These are phyloP conservation scores for Calonectria fujianensis DNA, from an alignment of 2,329 filamentous ascomycete species.

Conservation along the genomic window DNA sequence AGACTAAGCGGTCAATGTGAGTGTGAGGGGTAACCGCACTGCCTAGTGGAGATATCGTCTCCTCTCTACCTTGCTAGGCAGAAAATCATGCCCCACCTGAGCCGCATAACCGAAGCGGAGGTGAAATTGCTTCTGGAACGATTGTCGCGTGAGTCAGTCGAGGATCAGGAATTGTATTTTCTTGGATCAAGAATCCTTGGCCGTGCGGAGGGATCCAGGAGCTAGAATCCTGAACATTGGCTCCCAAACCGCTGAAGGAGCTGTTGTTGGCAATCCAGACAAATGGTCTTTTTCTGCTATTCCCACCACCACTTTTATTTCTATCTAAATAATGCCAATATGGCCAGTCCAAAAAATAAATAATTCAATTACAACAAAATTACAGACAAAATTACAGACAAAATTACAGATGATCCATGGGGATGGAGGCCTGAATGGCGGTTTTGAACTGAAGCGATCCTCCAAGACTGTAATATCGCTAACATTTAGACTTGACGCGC, in stretches of 20 bases:
- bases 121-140: not conserved
- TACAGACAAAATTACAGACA: no score
- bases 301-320: not conserved
- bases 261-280: not conserved
- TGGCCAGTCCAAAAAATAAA: no score
- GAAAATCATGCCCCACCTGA: not conserved
- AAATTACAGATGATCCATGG: not conserved
- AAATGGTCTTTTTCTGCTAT: not conserved
- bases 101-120: not conserved
- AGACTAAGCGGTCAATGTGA: not conserved
- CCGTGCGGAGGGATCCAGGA: not conserved
- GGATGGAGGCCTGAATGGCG: not conserved
- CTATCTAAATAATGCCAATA: no score
- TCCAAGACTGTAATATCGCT: not conserved
- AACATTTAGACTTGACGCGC: not conserved
- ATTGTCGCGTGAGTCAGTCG: not conserved
- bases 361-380: not conserved
- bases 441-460: not conserved
- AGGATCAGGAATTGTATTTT: not conserved
- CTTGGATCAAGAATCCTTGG: not conserved
- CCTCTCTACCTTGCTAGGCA: not conserved
- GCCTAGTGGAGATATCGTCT: not conserved
- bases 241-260: no score
- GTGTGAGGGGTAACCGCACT: not conserved
- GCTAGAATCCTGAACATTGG: not conserved